These are phyloP conservation scores for Termitomyces titanicus DNA, from an alignment of 768 basidiomycete species.

Conservation along the genomic window DNA sequence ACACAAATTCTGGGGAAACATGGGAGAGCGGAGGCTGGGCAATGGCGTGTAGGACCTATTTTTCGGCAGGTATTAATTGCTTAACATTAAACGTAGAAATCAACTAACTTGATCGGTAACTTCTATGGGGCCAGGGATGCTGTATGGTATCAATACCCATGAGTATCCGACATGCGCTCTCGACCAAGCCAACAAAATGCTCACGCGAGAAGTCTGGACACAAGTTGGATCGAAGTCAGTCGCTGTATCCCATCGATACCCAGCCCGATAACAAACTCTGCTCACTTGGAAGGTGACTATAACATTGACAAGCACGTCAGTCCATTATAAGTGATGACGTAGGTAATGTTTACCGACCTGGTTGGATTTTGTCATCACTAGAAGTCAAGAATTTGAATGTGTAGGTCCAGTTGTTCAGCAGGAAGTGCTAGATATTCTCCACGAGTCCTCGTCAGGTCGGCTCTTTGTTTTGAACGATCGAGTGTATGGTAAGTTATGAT, in stretches of 20 bases:
- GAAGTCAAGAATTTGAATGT: not conserved
- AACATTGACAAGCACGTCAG: not conserved
- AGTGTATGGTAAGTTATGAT: no score
- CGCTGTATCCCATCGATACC: not conserved
- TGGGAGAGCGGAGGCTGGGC: constrained; percentile 80
- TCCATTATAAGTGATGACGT: not conserved
- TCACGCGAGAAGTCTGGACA: constrained; percentile 17
- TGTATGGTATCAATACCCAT: not conserved
- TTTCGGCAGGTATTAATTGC: not conserved
- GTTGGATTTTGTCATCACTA: not conserved
- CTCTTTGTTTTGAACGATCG: no score
- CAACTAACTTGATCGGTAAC: constrained; percentile 29
- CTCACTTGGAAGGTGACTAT: constrained; percentile 11
- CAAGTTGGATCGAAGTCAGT: not conserved
- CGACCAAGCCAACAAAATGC: not conserved
- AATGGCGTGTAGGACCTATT: constrained; percentile 73
- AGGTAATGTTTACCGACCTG: constrained; percentile 1
- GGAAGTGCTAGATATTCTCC: not conserved
- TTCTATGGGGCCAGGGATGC: constrained; percentile 53
- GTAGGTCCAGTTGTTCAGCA: not conserved
- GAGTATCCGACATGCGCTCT: not conserved
- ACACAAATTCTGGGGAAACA: constrained; percentile 77
- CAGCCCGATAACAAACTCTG: not conserved
- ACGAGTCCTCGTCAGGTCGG: not conserved
- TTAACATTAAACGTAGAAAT: not conserved